Evolutionary conservation across 768 basidiomycete genomes (phyloP).

Genomic region (Chalciporus piperatus): DNA sequence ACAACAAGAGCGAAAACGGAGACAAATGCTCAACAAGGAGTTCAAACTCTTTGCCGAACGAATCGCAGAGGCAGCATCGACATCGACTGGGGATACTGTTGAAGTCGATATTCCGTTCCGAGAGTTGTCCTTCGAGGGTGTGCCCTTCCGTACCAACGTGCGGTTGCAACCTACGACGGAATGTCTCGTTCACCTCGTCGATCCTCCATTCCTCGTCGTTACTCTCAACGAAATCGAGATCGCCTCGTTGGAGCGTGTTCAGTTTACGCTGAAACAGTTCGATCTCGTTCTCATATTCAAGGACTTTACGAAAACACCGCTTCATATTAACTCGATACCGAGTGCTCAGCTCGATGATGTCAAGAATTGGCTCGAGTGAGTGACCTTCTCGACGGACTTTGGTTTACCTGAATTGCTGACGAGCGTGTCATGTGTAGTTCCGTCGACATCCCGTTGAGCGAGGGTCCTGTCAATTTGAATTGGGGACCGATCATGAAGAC

Average conservation of each 20-base stretch:
- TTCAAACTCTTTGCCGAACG: slow-evolving; percentile 93
- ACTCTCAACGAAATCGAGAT: slow-evolving; percentile 95
- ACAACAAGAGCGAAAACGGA: slow-evolving; percentile 90
- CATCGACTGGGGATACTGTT: slow-evolving; percentile 75
- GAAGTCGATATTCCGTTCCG: slow-evolving; percentile 97
- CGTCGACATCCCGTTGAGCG: slow-evolving; percentile 93
- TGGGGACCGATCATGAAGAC: slow-evolving; percentile 99
- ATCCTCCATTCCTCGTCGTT: slow-evolving; percentile 93
- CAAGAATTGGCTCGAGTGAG: slow-evolving; percentile 98
- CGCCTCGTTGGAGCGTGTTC: slow-evolving; percentile 94
- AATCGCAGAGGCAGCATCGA: slow-evolving; percentile 78
- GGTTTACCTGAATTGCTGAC: neutral
- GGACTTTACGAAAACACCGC: slow-evolving; percentile 87
- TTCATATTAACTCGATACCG: slow-evolving; percentile 97
- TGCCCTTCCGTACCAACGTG: slow-evolving; percentile 93
- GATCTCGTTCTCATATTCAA: slow-evolving; percentile 97
- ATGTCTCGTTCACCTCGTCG: slow-evolving; percentile 92
- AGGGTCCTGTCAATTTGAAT: slow-evolving; percentile 95
- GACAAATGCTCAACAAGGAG: slow-evolving; percentile 88
- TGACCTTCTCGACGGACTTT: slow-evolving; percentile 6
- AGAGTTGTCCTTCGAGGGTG: slow-evolving; percentile 95
- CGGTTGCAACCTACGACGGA: slow-evolving; percentile 95
- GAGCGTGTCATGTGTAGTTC: slow-evolving; percentile 52
- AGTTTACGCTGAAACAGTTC: slow-evolving; percentile 94
- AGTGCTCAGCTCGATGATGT: slow-evolving; percentile 90